These are phyloP conservation scores for Aspergillus saccharolyticus DNA, from an alignment of 495 filamentous ascomycete species.

Conservation along the genomic window DNA sequence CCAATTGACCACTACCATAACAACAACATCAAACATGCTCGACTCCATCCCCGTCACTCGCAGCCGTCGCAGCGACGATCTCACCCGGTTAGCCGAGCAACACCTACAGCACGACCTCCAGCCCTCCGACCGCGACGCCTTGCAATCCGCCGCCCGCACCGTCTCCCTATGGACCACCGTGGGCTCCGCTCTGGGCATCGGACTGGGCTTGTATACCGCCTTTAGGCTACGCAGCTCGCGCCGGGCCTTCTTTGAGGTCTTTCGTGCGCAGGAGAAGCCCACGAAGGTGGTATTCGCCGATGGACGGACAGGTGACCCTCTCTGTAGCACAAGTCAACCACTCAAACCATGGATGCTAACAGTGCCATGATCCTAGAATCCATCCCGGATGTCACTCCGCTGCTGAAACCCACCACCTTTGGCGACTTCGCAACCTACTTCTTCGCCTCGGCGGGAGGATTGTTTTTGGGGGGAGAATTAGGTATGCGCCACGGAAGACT, in stretches of 20 bases:
- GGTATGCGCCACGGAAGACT: conserved; percentile 19
- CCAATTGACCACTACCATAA: background rate
- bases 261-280: conserved; percentile 54
- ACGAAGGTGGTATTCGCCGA: conserved; percentile 57
- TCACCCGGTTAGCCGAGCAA: conserved; percentile 54
- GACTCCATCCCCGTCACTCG: conserved; percentile 56
- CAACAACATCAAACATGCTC: conserved; percentile 20
- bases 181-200: conserved; percentile 56
- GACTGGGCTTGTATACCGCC: conserved; percentile 53
- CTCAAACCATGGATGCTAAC: no score
- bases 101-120: conserved; percentile 60
- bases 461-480: conserved; percentile 62
- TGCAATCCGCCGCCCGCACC: conserved; percentile 48
- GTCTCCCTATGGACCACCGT: conserved; percentile 50
- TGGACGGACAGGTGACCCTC: conserved; percentile 56
- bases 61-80: conserved; percentile 46
- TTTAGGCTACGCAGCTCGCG: conserved; percentile 51
- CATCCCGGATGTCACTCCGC: conserved; percentile 55
- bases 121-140: conserved; percentile 52
- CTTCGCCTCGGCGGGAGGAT: conserved; percentile 55
- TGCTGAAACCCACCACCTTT: conserved; percentile 50
- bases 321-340: no score
- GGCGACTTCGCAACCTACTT: conserved; percentile 60
- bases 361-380: conserved; percentile 36
- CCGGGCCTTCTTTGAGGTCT: conserved; percentile 52